Evolutionary conservation across 1,139 yeast genomes (phyloP), one percentile per base, ranked within the genome.

Genomic region (Protomyces inundatus): DNA sequence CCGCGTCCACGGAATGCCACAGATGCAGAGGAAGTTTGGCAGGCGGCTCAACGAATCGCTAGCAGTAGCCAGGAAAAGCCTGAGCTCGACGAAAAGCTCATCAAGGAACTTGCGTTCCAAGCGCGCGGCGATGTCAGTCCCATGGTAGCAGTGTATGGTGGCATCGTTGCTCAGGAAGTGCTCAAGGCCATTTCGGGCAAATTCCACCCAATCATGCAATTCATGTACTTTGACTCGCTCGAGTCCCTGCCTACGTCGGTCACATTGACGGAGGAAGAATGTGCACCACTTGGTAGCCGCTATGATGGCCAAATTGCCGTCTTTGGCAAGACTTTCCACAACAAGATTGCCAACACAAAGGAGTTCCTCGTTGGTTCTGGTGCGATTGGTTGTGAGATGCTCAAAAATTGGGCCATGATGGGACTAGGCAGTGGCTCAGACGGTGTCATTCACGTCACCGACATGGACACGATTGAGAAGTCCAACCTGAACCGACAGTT

Each of bases 381-480:
- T 73, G 99, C 99, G 48, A 93, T 93, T 80, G 99, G 99, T 56
- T 93, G 99, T 78, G 99, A 93, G 78, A 93, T 95, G 95, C 81
- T 93, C 73, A 93, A 93, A 77, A 91, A 90, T 74, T 93, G 98
- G 98, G 97, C 98, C 6, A 82, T 93, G 83, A 82, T 91, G 85
- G 98, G 99, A 57, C 79, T 93, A 65, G 98, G 96, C 40, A 81
- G 95, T 34, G 98, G 98, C 40, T 89, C 93, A 46, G 76, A 87
- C 2, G 99, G 99, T 72, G 82, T 84, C 70, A 88, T 93, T 67
- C 77, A 78, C 61, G 86, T 95, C 55, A 93, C 99, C 51, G 99
- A 93, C 77, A 95, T 86, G 74, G 99, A 93, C 73, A 84, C 95
- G 3, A 93, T 93, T 74, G 99, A 93, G 76, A 90, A 90, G 76